Evolutionary conservation across 208 protist species (phyloP).

Genomic region (Vickermania ingenoplastis): DNA sequence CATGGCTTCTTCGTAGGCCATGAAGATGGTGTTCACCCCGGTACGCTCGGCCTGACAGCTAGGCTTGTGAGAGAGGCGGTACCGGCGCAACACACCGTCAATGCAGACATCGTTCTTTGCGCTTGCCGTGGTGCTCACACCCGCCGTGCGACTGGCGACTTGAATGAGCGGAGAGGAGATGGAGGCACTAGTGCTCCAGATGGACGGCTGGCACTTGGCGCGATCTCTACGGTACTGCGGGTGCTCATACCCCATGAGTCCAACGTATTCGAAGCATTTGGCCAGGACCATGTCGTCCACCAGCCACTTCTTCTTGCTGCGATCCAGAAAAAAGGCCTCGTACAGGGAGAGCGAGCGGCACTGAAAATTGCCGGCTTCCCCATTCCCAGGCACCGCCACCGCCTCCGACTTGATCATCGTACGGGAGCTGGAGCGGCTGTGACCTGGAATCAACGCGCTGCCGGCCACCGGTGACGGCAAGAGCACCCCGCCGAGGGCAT

Average conservation of each 20-base stretch:
- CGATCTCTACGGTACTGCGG: background rate
- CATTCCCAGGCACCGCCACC: background rate
- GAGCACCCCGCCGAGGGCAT: background rate
- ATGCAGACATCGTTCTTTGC: background rate
- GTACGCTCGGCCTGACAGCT: background rate
- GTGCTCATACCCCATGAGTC: slow-evolving; percentile 24
- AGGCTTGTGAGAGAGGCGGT: slow-evolving; percentile 3
- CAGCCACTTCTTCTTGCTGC: slow-evolving; percentile 13
- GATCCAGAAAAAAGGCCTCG: slow-evolving; percentile 28
- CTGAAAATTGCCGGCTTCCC: background rate
- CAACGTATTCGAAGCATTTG: slow-evolving; percentile 25
- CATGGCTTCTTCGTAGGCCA: slow-evolving; percentile 41
- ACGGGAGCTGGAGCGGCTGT: background rate
- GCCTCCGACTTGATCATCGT: background rate
- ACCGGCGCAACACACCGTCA: background rate
- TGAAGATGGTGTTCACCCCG: slow-evolving; percentile 19
- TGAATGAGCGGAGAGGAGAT: slow-evolving; percentile 1
- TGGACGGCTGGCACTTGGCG: background rate
- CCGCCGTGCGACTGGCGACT: background rate
- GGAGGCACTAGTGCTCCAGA: slow-evolving; percentile 2
- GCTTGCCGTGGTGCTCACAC: background rate
- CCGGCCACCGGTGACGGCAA: background rate
- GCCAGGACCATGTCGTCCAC: slow-evolving; percentile 29
- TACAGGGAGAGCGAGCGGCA: background rate
- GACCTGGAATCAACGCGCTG: background rate